phyloP scores from a whole-genome alignment of 148 eudicot species.

The Fagopyrum homotropicum region DNA sequence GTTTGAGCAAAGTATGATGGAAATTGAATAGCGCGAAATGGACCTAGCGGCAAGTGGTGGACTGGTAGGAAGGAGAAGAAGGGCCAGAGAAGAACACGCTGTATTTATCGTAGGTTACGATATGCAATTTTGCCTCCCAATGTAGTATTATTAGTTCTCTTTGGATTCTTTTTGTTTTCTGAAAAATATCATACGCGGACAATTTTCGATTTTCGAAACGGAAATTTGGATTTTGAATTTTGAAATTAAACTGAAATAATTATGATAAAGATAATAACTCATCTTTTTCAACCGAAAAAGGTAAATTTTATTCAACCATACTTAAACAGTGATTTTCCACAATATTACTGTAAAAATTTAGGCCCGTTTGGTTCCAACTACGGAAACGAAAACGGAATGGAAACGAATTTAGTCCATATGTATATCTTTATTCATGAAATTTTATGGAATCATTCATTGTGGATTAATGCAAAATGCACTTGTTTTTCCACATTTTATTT shows the following conservation, averaged over 20 bases:
- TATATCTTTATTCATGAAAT: no score
- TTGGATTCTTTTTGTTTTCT: slow-evolving; percentile 1
- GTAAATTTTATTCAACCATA: no score
- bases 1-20: background rate
- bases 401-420: no score
- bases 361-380: no score
- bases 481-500: no score
- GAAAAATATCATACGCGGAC: background rate
- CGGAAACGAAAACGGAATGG: no score
- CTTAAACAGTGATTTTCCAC: no score
- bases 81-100: background rate
- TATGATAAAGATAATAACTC: background rate
- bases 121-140: background rate
- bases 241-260: background rate
- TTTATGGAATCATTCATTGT: no score
- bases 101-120: slow-evolving; percentile 12
- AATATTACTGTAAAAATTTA: no score
- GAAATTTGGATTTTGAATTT: slow-evolving; percentile 3
- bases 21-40: background rate
- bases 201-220: background rate
- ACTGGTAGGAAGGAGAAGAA: slow-evolving; percentile 11
- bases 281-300: no score
- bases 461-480: no score
- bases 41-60: background rate
- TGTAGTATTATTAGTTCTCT: background rate